These are phyloP conservation scores for Cantharellus anzutake DNA, from an alignment of 768 basidiomycete genomes.

Conservation along the genomic window DNA sequence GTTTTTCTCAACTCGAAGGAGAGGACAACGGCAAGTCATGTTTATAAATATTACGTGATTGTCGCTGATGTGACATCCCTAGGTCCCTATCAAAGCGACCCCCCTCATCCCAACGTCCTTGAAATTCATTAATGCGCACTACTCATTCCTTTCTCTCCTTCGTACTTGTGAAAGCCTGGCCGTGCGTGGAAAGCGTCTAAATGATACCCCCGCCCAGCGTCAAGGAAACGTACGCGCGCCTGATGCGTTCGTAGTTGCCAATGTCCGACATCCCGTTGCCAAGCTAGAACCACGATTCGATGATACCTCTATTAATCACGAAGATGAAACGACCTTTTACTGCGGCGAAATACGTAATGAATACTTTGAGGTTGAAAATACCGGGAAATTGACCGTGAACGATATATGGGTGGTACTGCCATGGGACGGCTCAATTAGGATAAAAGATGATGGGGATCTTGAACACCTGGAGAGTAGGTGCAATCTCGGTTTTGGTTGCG, in stretches of 20 bases:
- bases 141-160: constrained; percentile 56
- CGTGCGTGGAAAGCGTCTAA: constrained; percentile 53
- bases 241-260: constrained; percentile 38
- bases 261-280: constrained; percentile 46
- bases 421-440: constrained; percentile 43
- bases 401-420: constrained; percentile 58
- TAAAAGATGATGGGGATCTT: constrained; percentile 16
- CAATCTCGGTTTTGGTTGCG: constrained; percentile 8
- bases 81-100: constrained; percentile 41
- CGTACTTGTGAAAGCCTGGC: constrained; percentile 46
- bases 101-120: constrained; percentile 33
- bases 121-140: constrained; percentile 36
- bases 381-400: constrained; percentile 35
- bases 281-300: constrained; percentile 26
- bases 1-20: background rate
- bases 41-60: constrained; percentile 12
- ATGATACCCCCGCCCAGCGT: constrained; percentile 53
- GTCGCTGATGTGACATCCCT: constrained; percentile 16
- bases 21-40: constrained; percentile 35
- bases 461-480: background rate
- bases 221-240: constrained; percentile 51
- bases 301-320: constrained; percentile 25
- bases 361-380: constrained; percentile 43
- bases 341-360: constrained; percentile 50
- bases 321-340: constrained; percentile 27